phyloP scores from a whole-genome alignment of 768 basidiomycete genomes.

The Lyophyllum shimeji region DNA sequence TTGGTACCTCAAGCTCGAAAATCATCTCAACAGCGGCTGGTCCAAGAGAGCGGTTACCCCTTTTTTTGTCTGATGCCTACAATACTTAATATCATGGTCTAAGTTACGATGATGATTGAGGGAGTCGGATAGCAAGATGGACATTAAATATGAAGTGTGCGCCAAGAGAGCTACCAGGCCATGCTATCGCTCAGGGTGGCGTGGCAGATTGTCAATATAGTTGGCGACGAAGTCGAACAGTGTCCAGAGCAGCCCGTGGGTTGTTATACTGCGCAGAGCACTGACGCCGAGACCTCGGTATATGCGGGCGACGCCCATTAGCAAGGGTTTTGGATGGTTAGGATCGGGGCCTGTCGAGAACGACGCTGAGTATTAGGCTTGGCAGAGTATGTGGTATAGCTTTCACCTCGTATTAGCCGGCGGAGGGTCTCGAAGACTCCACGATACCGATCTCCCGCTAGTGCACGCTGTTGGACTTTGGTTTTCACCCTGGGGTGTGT shows the following conservation, averaged over 20 bases:
- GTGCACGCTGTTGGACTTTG: conserved; percentile 90
- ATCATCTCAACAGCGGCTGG: background rate
- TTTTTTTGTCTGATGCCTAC: conserved; percentile 16
- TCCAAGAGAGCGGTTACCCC: background rate
- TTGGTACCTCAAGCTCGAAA: background rate
- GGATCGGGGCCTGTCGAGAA: conserved; percentile 69
- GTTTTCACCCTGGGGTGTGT: conserved; percentile 72
- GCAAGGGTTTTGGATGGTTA: conserved; percentile 68
- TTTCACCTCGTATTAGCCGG: conserved; percentile 77
- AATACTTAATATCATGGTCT: conserved; percentile 18
- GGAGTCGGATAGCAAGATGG: conserved; percentile 4
- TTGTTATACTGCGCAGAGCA: conserved; percentile 87
- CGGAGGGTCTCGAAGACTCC: conserved; percentile 71
- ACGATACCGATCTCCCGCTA: conserved; percentile 76
- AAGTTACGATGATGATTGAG: conserved; percentile 11
- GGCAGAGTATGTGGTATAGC: background rate
- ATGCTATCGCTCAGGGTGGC: conserved; percentile 23
- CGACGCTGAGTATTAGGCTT: background rate
- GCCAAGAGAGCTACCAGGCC: background rate
- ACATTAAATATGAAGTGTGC: background rate
- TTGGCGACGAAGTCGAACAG: conserved; percentile 79
- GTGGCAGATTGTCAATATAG: conserved; percentile 64
- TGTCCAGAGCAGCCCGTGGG: conserved; percentile 93
- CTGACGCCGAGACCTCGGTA: conserved; percentile 96
- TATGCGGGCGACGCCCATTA: conserved; percentile 77